Base-by-base conservation (phyloP, 257 asterid species). In the Anisodus acutangulus region DNA sequence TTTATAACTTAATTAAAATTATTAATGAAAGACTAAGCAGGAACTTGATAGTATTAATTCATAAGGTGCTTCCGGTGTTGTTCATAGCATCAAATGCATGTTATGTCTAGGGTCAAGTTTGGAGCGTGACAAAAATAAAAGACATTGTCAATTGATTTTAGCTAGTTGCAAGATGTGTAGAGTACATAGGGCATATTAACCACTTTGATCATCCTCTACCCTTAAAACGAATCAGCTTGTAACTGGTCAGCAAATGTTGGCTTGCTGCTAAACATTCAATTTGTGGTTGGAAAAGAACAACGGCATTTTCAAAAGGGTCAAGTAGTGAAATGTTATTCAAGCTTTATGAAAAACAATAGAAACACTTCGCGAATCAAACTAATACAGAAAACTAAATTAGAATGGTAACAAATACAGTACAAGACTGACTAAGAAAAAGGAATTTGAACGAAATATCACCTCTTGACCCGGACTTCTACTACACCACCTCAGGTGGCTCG, bases 401-500 rank as follows among this genome's bases (percentile, higher is more conserved):
- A 51, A 22, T 49, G 47, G 47, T 51, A 51, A 26, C 5, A 76
- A 22, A 6, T 53, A 51, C 9, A 53, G 47, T 22, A 22, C 26
- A 22, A 13, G 2, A 53, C 63, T 12, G 2, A 53, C 63, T 12
- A 26, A 51, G 80, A 26, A 26, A 49, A 19, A 49, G 9, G 10
- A 71, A 71, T 45, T n/a, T 3, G 60, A 72, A 76, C 8, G 0
- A 3, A 51, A 22, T 51, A 76, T 13, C 66, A 94, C 98, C 97
- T 96, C 99, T 91, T 96, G 26, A 22, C 26, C 26, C 26, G 26
- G 26, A 22, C 26, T 22, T 22, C 26, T 22, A 22, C 26, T 22
- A 22, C 26, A 22, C 26, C 26, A 22, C 26, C 26, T 22, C 26
- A 22, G 26, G 26, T 22, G 26, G 26, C 26, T 22, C 26, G 26